These are phyloP conservation scores for Botrytis paeoniae DNA, from an alignment of 2,329 filamentous ascomycete genomes.

Conservation along the genomic window DNA sequence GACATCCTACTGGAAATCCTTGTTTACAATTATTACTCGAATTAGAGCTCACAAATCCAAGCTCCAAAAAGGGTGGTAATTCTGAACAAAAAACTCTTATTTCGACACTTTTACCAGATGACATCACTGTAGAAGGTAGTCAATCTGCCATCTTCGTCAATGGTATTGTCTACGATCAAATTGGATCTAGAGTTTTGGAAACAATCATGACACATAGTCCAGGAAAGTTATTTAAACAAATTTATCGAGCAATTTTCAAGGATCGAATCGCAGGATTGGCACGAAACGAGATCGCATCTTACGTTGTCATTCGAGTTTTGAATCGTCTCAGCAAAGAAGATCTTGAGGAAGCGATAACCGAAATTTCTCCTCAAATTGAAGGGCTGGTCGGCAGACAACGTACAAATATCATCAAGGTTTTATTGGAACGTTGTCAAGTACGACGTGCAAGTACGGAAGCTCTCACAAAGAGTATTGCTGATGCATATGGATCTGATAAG, in stretches of 20 bases:
- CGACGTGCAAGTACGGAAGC: constrained; percentile 56
- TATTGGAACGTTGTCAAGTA: constrained; percentile 78
- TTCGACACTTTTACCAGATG: constrained; percentile 74
- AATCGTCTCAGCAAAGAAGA: constrained; percentile 86
- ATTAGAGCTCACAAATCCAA: constrained; percentile 74
- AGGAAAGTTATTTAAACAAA: constrained; percentile 84
- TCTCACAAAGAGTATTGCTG: constrained; percentile 53
- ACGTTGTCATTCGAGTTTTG: constrained; percentile 79
- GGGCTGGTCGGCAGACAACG: constrained; percentile 72
- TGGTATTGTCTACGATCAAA: constrained; percentile 81
- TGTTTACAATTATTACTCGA: constrained; percentile 87
- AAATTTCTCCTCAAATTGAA: constrained; percentile 70
- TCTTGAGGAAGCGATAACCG: constrained; percentile 66
- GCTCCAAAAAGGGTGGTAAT: constrained; percentile 61
- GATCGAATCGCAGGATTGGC: constrained; percentile 76
- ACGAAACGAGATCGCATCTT: constrained; percentile 86
- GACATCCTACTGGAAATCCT: constrained; percentile 87
- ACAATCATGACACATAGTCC: constrained; percentile 77
- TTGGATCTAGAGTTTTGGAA: constrained; percentile 88
- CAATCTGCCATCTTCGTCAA: constrained; percentile 80
- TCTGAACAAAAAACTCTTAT: constrained; percentile 57
- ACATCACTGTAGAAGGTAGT: constrained; percentile 67
- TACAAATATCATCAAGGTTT: constrained; percentile 72
- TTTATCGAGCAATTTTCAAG: constrained; percentile 78
- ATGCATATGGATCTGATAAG: constrained; percentile 53